These are phyloP conservation scores for Ascochyta lentis DNA, from an alignment of 2,329 filamentous ascomycete species.

Conservation along the genomic window DNA sequence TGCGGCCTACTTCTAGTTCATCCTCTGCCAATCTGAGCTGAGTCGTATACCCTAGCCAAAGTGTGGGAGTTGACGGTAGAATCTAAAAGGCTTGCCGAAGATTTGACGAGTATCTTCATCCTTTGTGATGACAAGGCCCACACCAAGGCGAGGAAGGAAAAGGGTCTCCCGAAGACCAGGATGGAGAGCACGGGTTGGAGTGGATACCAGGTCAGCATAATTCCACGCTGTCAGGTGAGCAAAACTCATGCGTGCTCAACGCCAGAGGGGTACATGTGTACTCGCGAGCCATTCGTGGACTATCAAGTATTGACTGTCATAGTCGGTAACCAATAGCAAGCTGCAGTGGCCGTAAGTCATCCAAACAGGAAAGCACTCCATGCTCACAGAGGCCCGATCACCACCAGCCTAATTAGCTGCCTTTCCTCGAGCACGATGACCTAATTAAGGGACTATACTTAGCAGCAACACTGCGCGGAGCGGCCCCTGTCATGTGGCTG, in stretches of 20 bases:
- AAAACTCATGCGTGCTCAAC: slow-evolving; percentile 25
- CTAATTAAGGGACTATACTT: slow-evolving; percentile 47
- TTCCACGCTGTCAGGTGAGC: slow-evolving; percentile 47
- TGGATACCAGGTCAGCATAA: slow-evolving; percentile 14
- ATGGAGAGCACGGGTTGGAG: slow-evolving; percentile 12
- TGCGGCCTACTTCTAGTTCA: slow-evolving; percentile 17
- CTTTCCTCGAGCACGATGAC: slow-evolving; percentile 21
- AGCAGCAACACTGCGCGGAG: slow-evolving; percentile 33
- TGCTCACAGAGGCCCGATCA: slow-evolving; percentile 19
- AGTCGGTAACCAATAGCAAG: slow-evolving; percentile 46
- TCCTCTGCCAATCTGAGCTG: slow-evolving; percentile 5
- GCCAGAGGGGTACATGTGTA: slow-evolving; percentile 36
- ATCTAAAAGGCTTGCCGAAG: slow-evolving; percentile 1
- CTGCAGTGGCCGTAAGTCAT: slow-evolving; percentile 18
- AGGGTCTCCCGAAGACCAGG: slow-evolving; percentile 28
- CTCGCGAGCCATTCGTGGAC: slow-evolving; percentile 44
- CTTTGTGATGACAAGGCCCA: slow-evolving; percentile 10
- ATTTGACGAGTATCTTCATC: slow-evolving; percentile 8
- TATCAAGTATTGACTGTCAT: slow-evolving; percentile 44
- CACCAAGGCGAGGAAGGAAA: slow-evolving; percentile 15
- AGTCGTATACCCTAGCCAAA: slow-evolving; percentile 6
- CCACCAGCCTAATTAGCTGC: slow-evolving; percentile 42
- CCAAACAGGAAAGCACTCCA: slow-evolving; percentile 29
- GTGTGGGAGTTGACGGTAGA: neutral
- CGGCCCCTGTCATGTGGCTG: slow-evolving; percentile 27